Evolutionary conservation across 257 asterid species (phyloP), one percentile per base, ranked within the genome.

Genomic region (Nicotiana knightiana): DNA sequence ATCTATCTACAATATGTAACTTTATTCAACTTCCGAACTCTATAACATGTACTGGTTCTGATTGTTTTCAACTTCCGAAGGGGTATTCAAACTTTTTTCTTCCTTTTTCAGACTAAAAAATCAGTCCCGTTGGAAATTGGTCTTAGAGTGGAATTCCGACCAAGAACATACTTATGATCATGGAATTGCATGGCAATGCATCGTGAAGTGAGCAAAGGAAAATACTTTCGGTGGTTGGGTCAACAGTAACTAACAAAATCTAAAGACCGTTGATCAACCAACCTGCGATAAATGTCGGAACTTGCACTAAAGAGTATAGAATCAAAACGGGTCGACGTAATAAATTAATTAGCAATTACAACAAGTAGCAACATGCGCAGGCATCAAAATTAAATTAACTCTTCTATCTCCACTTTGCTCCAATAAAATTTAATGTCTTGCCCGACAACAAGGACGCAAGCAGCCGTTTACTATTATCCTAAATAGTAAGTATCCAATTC

Each of bases 381-480:
- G 59, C 32, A 63, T 67, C 80, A 73, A 85, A 78, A 4, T 39
- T 46, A 70, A 65, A 35, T 46, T 9, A 6, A 61, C 24, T 8
- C 61, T 13, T 5, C 10, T 16, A 10, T 24, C 12, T 9, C 9
- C 35, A 32, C 35, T 32, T 32, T 32, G 35, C 5, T 32, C 35
- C 65, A 46, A 53, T 28, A 67, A 43, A 28, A 48, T 39, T 16
- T 76, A 70, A 70, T 70, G n/a, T 10, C 58, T 43, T 21, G 54
- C 77, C 77, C 81, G 87, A 84, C 89, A 86, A 81, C 59, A 81
- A 86, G 89, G 87, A 86, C 87, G 64, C 63, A 55, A 58, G n/a
- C 77, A 70, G 58, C 77, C 77, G 77, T 43, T 43, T 70, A 70
- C 78, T 81, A 75, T 43, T 70, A 70, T 65, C n/a, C 71, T 58